A percentile compares a stretch with the other conserved stretches of the same genome.
phyloP scores from a whole-genome alignment of 2,329 filamentous ascomycete species.

The Calonectria ilicicola region DNA sequence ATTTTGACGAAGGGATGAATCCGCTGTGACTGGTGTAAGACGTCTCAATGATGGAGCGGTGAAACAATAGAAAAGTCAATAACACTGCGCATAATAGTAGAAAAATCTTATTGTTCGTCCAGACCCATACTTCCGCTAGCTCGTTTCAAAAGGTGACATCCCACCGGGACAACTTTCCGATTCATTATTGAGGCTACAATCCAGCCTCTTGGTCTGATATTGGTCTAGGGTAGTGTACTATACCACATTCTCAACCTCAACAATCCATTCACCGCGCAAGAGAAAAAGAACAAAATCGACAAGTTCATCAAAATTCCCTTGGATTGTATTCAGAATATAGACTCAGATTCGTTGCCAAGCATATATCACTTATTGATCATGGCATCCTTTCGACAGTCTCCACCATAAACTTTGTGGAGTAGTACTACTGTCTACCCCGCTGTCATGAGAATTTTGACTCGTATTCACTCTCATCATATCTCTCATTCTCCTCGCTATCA shows the following conservation, averaged over 20 bases:
- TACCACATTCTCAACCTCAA: not conserved
- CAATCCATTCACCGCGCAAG: too few species aligned
- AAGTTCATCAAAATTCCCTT: not conserved
- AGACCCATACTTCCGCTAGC: not conserved
- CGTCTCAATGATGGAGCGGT: not conserved
- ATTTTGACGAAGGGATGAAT: constrained; percentile 1
- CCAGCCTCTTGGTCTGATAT: not conserved
- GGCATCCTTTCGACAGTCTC: not conserved
- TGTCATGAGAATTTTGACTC: constrained; percentile 14
- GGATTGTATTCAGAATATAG: not conserved
- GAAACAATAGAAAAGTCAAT: not conserved
- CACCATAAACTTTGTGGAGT: not conserved
- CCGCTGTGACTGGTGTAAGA: not conserved
- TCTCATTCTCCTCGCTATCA: not conserved
- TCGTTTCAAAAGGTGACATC: constrained; percentile 1
- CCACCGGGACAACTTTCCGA: not conserved
- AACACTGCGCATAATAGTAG: not conserved
- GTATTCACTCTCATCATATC: not conserved
- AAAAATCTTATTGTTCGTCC: not conserved
- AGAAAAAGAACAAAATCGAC: not conserved
- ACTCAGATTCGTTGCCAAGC: not conserved
- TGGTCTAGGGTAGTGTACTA: not conserved
- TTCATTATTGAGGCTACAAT: not conserved
- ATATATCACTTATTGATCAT: not conserved
- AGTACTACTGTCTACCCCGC: not conserved